These are phyloP conservation scores for Infundibulicybe gibba DNA, from an alignment of 768 basidiomycete genomes.

Conservation along the genomic window DNA sequence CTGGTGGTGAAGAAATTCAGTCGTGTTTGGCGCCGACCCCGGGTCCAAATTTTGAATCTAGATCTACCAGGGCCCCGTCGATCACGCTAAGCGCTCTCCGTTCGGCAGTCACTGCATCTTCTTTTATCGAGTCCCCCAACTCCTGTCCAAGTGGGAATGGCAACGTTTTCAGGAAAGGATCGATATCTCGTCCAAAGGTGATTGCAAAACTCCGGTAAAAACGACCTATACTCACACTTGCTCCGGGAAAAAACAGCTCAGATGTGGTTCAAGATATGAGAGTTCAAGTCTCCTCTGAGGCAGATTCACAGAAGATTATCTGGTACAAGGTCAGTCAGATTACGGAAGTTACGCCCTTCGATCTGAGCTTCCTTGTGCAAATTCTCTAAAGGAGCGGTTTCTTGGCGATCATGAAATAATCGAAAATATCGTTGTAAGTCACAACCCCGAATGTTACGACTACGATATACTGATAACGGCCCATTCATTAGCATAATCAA, in stretches of 20 bases:
- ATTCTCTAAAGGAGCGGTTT: constrained; percentile 58
- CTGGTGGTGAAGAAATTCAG: too few species aligned
- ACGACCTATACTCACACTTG: not conserved
- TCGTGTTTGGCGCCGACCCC: too few species aligned
- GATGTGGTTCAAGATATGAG: constrained; percentile 71
- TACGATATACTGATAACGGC: not conserved
- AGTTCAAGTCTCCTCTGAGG: constrained; percentile 52
- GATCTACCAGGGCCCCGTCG: too few species aligned
- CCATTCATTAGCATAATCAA: constrained; percentile 53
- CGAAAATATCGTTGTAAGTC: constrained; percentile 66
- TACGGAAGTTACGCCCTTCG: not conserved
- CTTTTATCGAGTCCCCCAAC: not conserved
- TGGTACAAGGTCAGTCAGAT: constrained; percentile 66
- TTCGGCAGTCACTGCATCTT: not conserved
- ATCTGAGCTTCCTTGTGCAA: constrained; percentile 6
- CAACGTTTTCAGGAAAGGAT: too few species aligned
- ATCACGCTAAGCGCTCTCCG: not conserved
- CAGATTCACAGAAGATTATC: constrained; percentile 51
- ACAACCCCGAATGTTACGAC: not conserved
- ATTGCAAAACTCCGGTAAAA: not conserved
- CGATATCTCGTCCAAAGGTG: too few species aligned
- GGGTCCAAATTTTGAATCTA: too few species aligned
- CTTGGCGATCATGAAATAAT: constrained; percentile 73
- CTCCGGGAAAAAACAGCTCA: constrained; percentile 39
- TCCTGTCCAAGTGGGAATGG: too few species aligned